These are phyloP conservation scores for Gnaphalium uliginosum DNA, from an alignment of 129 eudicot species.

Conservation along the genomic window DNA sequence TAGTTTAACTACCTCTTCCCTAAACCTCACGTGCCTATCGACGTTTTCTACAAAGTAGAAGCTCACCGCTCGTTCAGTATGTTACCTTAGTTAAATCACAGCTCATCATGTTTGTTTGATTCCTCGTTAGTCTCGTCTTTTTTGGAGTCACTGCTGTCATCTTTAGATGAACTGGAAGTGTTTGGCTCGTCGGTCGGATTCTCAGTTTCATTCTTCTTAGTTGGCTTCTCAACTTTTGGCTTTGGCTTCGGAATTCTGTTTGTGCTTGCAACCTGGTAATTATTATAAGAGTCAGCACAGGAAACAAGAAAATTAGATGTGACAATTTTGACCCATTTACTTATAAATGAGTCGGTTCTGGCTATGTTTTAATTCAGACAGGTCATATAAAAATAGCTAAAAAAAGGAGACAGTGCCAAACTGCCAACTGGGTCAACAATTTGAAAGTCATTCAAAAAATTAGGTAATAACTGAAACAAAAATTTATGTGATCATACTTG, in stretches of 20 bases:
- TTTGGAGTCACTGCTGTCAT: conserved; percentile 38
- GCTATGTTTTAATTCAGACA: neutral
- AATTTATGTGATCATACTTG: neutral
- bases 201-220: conserved; percentile 57
- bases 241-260: conserved; percentile 91
- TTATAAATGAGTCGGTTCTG: neutral
- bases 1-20: conserved; percentile 36
- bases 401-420: neutral
- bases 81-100: conserved; percentile 44
- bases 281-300: conserved; percentile 19
- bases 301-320: conserved; percentile 1
- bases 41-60: conserved; percentile 26
- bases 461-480: neutral
- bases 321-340: neutral
- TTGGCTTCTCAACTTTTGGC: conserved; percentile 75
- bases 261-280: conserved; percentile 63
- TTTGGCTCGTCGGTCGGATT: conserved; percentile 42
- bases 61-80: conserved; percentile 23
- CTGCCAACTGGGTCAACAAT: neutral
- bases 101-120: conserved; percentile 70
- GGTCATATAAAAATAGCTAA: neutral
- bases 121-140: conserved; percentile 36
- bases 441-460: neutral
- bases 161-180: conserved; percentile 38
- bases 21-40: conserved; percentile 31